Percentiles rank a stretch among this genome's conserved stretches.
Evolutionary conservation across 2,329 filamentous ascomycete genomes (phyloP).

Genomic region (Monilinia fructicola): DNA sequence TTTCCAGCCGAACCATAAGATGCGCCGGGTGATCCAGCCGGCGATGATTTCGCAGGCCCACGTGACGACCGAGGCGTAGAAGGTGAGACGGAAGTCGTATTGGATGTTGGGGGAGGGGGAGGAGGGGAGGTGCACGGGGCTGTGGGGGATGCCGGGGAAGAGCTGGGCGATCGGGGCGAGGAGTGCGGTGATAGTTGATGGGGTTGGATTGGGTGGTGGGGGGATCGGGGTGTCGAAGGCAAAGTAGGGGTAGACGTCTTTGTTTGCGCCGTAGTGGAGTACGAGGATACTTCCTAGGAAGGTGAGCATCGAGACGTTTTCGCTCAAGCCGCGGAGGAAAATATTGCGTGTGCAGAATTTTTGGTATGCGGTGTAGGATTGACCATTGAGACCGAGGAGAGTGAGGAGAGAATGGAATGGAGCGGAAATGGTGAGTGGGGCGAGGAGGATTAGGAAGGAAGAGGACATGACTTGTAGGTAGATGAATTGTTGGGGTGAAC

Average conservation of each 20-base stretch:
- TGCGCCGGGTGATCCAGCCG: slow-evolving; percentile 57
- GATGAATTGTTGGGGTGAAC: slow-evolving; percentile 64
- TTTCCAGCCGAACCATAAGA: slow-evolving; percentile 59
- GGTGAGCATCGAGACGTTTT: slow-evolving; percentile 67
- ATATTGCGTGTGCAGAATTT: slow-evolving; percentile 66
- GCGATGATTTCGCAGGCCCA: slow-evolving; percentile 67
- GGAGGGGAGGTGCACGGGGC: background rate
- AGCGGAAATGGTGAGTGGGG: slow-evolving; percentile 62
- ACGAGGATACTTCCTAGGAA: slow-evolving; percentile 66
- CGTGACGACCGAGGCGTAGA: slow-evolving; percentile 62
- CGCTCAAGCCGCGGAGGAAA: slow-evolving; percentile 65
- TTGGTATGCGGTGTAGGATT: slow-evolving; percentile 62
- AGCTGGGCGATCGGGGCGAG: slow-evolving; percentile 5
- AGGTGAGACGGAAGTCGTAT: slow-evolving; percentile 64
- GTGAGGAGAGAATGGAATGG: slow-evolving; percentile 56
- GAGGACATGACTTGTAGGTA: slow-evolving; percentile 65
- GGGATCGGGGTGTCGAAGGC: slow-evolving; percentile 52
- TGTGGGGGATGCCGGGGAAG: slow-evolving; percentile 4
- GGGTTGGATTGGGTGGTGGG: slow-evolving; percentile 15
- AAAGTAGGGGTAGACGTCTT: slow-evolving; percentile 68
- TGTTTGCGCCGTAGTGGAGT: slow-evolving; percentile 65
- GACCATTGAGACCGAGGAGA: slow-evolving; percentile 55
- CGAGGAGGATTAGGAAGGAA: slow-evolving; percentile 60
- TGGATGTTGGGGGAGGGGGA: slow-evolving; percentile 39
- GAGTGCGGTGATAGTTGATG: slow-evolving; percentile 2